These are phyloP conservation scores for Erodium trifolium DNA, from an alignment of 441 rosid species.

Conservation along the genomic window DNA sequence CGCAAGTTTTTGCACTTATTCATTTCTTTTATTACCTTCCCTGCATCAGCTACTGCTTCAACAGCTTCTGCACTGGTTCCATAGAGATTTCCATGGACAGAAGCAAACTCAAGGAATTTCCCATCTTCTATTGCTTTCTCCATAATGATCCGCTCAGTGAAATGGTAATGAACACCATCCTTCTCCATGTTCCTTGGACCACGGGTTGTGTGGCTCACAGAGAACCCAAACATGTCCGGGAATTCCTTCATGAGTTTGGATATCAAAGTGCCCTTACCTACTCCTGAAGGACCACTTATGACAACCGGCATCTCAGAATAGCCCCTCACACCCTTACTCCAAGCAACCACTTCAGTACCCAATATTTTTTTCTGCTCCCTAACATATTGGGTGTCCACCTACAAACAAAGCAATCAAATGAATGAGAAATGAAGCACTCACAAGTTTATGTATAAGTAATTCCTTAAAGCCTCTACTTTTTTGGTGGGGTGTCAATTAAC, in stretches of 20 bases:
- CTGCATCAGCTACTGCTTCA: conserved; percentile 73
- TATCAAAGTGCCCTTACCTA: conserved; percentile 88
- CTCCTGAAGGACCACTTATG: conserved; percentile 92
- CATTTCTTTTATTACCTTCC: conserved; percentile 46
- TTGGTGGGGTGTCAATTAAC: too few species aligned
- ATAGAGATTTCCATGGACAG: conserved; percentile 82
- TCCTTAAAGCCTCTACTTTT: too few species aligned
- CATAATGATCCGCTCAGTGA: conserved; percentile 60
- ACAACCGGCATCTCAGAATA: conserved; percentile 69
- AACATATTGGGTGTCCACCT: conserved; percentile 73
- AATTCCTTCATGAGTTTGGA: conserved; percentile 69
- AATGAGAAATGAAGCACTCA: conserved; percentile 3
- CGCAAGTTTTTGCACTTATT: too few species aligned
- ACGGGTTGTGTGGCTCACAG: conserved; percentile 90
- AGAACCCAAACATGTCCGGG: conserved; percentile 80
- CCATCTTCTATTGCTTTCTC: conserved; percentile 66
- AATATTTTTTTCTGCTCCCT: conserved; percentile 41
- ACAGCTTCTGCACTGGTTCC: conserved; percentile 94
- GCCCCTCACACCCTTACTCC: conserved; percentile 86
- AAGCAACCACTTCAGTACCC: conserved; percentile 72
- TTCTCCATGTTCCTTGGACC: conserved; percentile 61
- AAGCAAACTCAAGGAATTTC: conserved; percentile 83
- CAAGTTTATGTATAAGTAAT: too few species aligned
- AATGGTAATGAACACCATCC: conserved; percentile 70
- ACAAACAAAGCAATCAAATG: conserved; percentile 14